Evolutionary conservation across 1,284 basidiomycete species (phyloP), one percentile per base, ranked within the genome.

Genomic region (Cutaneotrichosporon dermatis): DNA sequence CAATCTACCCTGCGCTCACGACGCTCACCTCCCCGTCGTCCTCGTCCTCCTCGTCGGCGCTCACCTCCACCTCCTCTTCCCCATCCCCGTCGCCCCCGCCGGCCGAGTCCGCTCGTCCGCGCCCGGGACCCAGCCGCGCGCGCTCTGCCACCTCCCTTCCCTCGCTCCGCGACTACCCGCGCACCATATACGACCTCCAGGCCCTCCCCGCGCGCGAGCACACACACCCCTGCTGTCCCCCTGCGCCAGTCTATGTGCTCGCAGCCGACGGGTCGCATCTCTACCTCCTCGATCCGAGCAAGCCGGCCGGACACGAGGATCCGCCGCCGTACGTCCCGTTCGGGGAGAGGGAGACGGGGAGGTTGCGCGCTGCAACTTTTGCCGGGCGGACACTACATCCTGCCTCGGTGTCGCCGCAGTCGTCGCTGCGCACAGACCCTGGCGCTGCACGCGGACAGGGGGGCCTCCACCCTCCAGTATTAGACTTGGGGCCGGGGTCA

Each of bases 301-400:
- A 66, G 56, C 51, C 49, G 7, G 60, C 51, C 1, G 59, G 66
- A 25, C 25, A 25, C 33, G 73, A 76, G 61, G 66, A 73, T 53
- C 75, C 73, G 16, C 75, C 75, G 10, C 72, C 75, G 9, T 76
- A 76, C 58, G 64, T 66, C 11, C 63, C 70, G 4, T 67, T 71
- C 61, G 15, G 25, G 33, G 40, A 15, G 37, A 37, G 40, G 13
- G 25, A 25, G 25, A 25, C 25, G 25, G 25, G 25, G 25, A 25
- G 25, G 25, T 25, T 33, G 46, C 45, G 54, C n/a, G 37, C 45
- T 2, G 43, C 44, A 36, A 55, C 44, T 2, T 25, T 41, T 15
- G 35, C 51, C 25, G 51, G 41, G 33, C 39, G n/a, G 6, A 16
- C 37, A 40, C 39, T 25, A 25, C 25, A 25, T 25, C 25, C 25